Evolutionary conservation across 305 asterid genomes (phyloP).

Genomic region (Solanum hybrid): DNA sequence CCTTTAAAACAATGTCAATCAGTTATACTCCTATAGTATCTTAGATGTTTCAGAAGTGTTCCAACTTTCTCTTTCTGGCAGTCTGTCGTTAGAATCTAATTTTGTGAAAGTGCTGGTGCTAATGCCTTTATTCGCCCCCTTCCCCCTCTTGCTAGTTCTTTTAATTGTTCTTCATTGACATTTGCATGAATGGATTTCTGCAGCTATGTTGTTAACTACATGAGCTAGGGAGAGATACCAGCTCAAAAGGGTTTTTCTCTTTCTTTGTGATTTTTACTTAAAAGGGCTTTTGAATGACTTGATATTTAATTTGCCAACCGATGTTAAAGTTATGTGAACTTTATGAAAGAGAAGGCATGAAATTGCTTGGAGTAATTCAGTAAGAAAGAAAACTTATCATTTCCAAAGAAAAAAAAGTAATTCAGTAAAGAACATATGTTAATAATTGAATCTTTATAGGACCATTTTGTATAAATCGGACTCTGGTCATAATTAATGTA

Average conservation of each 20-base stretch:
- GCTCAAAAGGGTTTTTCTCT: not conserved
- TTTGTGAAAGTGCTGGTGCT: not conserved
- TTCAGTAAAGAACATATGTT: not conserved
- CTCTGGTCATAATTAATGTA: not conserved
- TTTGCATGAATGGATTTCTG: not conserved
- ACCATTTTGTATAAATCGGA: not conserved
- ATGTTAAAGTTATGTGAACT: not conserved
- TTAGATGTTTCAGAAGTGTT: not conserved
- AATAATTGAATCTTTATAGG: not conserved
- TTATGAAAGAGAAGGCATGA: not conserved
- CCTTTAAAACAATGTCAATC: not conserved
- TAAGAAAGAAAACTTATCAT: not conserved
- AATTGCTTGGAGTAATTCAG: not conserved
- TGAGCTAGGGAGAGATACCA: not conserved
- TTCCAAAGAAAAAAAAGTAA: not conserved
- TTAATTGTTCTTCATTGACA: not conserved
- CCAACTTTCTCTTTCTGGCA: not conserved
- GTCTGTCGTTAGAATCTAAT: not conserved
- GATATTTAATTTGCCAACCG: not conserved
- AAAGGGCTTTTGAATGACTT: not conserved
- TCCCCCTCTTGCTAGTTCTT: not conserved
- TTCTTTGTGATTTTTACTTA: not conserved
- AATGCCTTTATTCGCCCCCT: not conserved
- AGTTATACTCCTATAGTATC: not conserved
- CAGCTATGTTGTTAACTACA: not conserved